Conservation (phyloP, 352 stramenopile genomes). For the Pelagophyceae sp. region DNA sequence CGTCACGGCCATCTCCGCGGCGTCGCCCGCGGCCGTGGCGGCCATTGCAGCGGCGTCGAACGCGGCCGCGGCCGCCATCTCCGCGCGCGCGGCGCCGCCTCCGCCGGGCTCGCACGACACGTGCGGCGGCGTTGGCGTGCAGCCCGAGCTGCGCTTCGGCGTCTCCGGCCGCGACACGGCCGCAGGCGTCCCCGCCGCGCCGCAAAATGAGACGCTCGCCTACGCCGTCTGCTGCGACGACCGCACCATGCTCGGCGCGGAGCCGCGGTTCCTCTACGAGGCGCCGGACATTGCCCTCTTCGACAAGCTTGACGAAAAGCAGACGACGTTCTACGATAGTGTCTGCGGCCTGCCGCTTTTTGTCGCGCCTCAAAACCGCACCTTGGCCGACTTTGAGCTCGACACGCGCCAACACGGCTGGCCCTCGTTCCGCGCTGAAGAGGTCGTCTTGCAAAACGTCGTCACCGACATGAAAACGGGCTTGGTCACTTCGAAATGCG, state of each 20-base stretch:
- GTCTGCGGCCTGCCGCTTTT: constrained; percentile 46
- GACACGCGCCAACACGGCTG: constrained; percentile 44
- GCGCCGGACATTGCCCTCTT: constrained; percentile 24
- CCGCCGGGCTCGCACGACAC: too few relatives aligned
- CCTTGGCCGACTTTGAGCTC: constrained; percentile 40
- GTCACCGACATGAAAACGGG: constrained; percentile 36
- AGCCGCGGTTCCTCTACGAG: constrained; percentile 25
- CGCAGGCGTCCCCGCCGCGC: constrained; percentile 21
- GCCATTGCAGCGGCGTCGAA: too few relatives aligned
- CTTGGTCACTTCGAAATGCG: constrained; percentile 37
- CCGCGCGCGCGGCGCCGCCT: background rate
- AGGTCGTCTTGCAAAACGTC: constrained; percentile 44
- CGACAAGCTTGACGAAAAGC: background rate
- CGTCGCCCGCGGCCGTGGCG: background rate
- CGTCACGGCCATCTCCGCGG: constrained; percentile 32
- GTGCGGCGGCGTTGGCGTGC: constrained; percentile 3
- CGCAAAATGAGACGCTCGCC: constrained; percentile 26
- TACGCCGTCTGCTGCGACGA: constrained; percentile 32
- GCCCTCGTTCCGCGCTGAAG: constrained; percentile 42
- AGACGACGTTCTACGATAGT: constrained; percentile 44
- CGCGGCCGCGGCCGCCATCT: background rate
- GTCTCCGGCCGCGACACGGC: constrained; percentile 22
- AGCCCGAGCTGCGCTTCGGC: constrained; percentile 23
- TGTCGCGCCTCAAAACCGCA: constrained; percentile 35
- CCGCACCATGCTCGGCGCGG: constrained; percentile 15